phyloP scores from a whole-genome alignment of 2,329 filamentous ascomycete genomes.

The Penicillium sp. region DNA sequence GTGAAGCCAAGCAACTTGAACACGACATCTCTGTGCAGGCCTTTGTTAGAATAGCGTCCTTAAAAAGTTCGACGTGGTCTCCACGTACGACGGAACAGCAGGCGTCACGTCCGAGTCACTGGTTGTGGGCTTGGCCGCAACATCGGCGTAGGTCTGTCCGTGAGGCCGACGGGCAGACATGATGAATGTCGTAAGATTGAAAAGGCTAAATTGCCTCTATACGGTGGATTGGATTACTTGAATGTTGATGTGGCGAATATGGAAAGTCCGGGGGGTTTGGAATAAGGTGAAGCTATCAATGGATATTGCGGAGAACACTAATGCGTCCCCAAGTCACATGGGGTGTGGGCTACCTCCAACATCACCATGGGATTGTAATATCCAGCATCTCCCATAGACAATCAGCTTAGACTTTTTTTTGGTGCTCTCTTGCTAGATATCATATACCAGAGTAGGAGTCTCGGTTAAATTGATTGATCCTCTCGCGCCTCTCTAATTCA shows the following conservation, averaged over 20 bases:
- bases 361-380: background rate
- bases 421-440: no score
- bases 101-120: constrained; percentile 73
- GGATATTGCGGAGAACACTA: constrained; percentile 12
- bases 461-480: background rate
- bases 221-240: background rate
- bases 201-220: background rate
- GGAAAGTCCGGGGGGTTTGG: background rate
- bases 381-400: background rate
- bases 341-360: background rate
- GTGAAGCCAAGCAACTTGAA: constrained; percentile 88
- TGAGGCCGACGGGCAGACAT: constrained; percentile 35
- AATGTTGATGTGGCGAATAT: background rate
- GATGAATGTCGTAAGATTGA: constrained; percentile 1
- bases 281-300: constrained; percentile 5
- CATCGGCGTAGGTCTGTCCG: constrained; percentile 31
- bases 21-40: constrained; percentile 69
- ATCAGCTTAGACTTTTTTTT: background rate
- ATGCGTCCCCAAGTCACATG: constrained; percentile 15
- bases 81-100: constrained; percentile 73
- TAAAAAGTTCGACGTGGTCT: background rate
- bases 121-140: constrained; percentile 28
- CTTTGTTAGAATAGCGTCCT: background rate
- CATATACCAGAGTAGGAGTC: background rate
- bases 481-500: constrained; percentile 5